Evolutionary conservation across 2,329 filamentous ascomycete species (phyloP).

Genomic region (Pezicula radicicola): DNA sequence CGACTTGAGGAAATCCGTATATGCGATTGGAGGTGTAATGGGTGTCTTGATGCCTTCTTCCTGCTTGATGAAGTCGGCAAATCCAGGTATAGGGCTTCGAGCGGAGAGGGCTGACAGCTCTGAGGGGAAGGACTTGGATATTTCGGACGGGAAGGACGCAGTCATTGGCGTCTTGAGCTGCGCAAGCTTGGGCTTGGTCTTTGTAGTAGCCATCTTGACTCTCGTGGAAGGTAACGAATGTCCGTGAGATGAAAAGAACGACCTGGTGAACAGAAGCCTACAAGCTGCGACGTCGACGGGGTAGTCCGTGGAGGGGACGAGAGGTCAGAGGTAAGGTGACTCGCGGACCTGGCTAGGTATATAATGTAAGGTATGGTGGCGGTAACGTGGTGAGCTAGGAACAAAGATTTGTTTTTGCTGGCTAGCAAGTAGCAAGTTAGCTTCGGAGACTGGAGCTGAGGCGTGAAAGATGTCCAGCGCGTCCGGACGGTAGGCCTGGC

Average conservation of each 20-base stretch:
- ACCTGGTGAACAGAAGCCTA: slow-evolving; percentile 21
- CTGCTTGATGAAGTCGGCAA: slow-evolving; percentile 65
- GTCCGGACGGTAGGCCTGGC: slow-evolving; percentile 14
- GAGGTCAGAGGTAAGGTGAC: slow-evolving; percentile 10
- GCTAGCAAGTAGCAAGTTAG: slow-evolving; percentile 2
- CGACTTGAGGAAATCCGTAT: slow-evolving; percentile 88
- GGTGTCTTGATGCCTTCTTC: slow-evolving; percentile 71
- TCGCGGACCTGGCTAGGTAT: slow-evolving; percentile 11
- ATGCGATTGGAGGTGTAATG: slow-evolving; percentile 86
- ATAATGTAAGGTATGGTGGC: slow-evolving; percentile 29
- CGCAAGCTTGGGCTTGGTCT: slow-evolving; percentile 50
- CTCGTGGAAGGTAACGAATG: slow-evolving; percentile 18
- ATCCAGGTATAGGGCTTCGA: slow-evolving; percentile 64
- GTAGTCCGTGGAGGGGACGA: slow-evolving; percentile 19
- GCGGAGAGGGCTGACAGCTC: slow-evolving; percentile 57
- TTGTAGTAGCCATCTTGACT: slow-evolving; percentile 26
- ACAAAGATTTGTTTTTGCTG: slow-evolving; percentile 2
- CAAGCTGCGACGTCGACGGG: slow-evolving; percentile 23
- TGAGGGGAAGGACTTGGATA: slow-evolving; percentile 52
- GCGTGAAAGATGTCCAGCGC: slow-evolving; percentile 12
- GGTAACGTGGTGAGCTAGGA: slow-evolving; percentile 5
- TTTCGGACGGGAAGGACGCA: slow-evolving; percentile 56
- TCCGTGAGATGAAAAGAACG: slow-evolving; percentile 21
- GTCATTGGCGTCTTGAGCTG: slow-evolving; percentile 62
- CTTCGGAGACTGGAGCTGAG: slow-evolving; percentile 7